phyloP scores from a whole-genome alignment of 2,329 filamentous ascomycete species.

The Alternaria conjuncta region DNA sequence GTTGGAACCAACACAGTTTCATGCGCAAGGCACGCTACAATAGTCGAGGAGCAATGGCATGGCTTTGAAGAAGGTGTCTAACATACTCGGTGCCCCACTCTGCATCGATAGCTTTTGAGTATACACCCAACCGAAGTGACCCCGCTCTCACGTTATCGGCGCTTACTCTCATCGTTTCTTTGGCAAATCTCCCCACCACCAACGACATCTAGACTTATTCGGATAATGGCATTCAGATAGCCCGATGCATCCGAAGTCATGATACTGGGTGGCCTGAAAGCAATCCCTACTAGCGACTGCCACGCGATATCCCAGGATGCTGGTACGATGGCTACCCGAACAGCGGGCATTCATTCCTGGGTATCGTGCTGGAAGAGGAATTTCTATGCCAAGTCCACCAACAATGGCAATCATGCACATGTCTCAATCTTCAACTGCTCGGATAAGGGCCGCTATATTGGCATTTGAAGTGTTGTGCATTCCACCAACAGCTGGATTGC shows the following conservation, averaged over 20 bases:
- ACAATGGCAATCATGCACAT: neutral
- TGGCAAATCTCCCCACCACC: constrained; percentile 26
- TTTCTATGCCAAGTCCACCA: neutral
- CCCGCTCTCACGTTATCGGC: constrained; percentile 26
- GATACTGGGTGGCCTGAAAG: neutral
- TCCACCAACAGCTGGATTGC: neutral
- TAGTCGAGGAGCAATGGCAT: neutral
- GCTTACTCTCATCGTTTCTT: constrained; percentile 32
- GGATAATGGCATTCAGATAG: neutral
- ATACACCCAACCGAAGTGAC: constrained; percentile 14
- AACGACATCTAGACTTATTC: constrained; percentile 17
- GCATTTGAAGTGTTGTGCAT: neutral
- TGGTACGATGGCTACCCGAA: neutral
- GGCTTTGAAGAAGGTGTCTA: constrained; percentile 1
- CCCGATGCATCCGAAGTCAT: neutral
- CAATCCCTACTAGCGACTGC: constrained; percentile 1
- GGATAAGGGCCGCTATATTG: neutral
- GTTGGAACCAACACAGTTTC: neutral
- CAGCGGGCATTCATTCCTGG: neutral
- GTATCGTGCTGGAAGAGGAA: neutral
- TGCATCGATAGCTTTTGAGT: neutral
- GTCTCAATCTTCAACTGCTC: neutral
- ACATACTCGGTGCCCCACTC: constrained; percentile 4
- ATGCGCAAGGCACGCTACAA: neutral
- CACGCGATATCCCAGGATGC: constrained; percentile 1